Conservation (phyloP, 345 rosid species). For the Salix udensis region DNA sequence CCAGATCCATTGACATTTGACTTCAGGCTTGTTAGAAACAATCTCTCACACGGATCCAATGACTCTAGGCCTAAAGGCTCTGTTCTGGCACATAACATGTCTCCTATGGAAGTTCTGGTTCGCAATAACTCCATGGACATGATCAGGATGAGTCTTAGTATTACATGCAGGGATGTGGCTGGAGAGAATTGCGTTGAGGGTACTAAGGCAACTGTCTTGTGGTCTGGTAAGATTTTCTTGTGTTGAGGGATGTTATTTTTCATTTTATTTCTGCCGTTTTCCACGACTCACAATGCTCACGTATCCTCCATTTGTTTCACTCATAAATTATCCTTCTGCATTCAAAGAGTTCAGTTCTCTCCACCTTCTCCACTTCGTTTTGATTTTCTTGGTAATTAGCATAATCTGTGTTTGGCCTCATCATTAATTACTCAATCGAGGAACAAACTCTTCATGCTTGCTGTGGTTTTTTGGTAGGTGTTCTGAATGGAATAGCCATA, state of each 20-base stretch:
- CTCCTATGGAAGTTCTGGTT: constrained; percentile 82
- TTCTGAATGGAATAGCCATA: constrained; percentile 62
- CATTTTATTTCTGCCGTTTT: not conserved
- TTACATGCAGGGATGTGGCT: constrained; percentile 89
- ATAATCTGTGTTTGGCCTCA: not conserved
- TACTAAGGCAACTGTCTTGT: constrained; percentile 73
- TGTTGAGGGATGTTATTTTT: not conserved
- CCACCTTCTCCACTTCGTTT: not conserved
- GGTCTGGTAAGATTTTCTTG: constrained; percentile 64
- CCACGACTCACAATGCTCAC: not conserved
- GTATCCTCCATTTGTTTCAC: not conserved
- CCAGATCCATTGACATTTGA: constrained; percentile 97
- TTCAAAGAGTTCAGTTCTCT: not conserved
- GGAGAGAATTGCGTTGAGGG: constrained; percentile 93
- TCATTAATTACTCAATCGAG: not conserved
- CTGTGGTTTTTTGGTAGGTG: constrained; percentile 39
- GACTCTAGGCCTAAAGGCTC: constrained; percentile 38
- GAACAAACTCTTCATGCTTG: not conserved
- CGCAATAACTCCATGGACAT: constrained; percentile 85
- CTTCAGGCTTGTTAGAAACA: constrained; percentile 65
- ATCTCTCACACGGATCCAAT: constrained; percentile 26
- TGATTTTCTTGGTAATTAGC: not conserved
- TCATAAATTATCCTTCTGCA: not conserved
- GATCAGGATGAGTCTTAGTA: constrained; percentile 72
- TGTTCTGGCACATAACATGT: constrained; percentile 74